These are phyloP conservation scores for Colletotrichum cordylinicola DNA, from an alignment of 2,329 filamentous ascomycete species.

Conservation along the genomic window DNA sequence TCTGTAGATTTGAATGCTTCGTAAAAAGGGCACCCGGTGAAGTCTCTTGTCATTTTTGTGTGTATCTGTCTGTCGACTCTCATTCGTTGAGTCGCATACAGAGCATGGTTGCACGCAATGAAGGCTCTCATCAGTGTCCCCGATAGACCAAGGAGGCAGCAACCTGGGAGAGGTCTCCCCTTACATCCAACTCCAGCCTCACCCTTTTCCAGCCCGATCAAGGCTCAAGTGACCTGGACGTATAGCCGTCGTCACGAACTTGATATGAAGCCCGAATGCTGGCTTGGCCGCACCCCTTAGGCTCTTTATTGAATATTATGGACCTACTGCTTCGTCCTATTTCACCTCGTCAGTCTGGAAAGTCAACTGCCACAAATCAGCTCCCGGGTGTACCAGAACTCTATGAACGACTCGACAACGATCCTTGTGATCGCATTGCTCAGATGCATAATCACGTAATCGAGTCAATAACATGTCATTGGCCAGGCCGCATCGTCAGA, in stretches of 20 bases:
- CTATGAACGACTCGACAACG: not conserved
- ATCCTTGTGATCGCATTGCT: not conserved
- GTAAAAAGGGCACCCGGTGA: not conserved
- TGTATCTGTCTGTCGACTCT: not conserved
- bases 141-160: not conserved
- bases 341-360: not conserved
- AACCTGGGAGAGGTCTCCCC: not conserved
- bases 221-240: not conserved
- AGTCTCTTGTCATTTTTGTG: not conserved
- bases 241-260: not conserved
- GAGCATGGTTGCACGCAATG: no score
- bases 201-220: not conserved
- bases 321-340: not conserved
- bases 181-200: not conserved
- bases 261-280: not conserved
- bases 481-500: not conserved
- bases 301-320: not conserved
- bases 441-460: not conserved
- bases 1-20: not conserved
- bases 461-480: constrained; percentile 13
- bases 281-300: not conserved
- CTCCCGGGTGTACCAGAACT: not conserved
- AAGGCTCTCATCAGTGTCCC: not conserved
- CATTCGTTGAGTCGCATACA: not conserved
- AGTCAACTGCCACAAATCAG: not conserved